Evolutionary conservation across 305 asterid genomes (phyloP).

Genomic region (Fraxinus ornus): DNA sequence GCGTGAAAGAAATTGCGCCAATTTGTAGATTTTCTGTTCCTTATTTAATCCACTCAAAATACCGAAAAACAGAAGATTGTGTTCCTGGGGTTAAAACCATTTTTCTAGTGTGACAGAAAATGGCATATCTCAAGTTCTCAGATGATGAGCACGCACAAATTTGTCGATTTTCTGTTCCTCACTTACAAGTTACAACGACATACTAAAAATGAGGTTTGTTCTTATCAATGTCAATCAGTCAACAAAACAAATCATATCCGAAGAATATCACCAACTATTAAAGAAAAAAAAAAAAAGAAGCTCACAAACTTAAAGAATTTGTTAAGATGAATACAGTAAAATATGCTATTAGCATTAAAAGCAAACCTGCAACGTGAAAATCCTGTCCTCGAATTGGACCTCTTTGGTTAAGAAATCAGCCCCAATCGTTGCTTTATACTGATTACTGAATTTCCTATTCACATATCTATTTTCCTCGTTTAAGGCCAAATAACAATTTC

Average conservation of each 20-base stretch:
- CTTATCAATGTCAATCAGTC: not conserved
- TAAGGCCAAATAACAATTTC: slow-evolving; percentile 26
- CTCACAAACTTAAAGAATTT: not conserved
- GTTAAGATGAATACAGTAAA: not conserved
- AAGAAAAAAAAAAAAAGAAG: too few relatives aligned
- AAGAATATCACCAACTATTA: not conserved
- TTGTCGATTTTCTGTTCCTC: not conserved
- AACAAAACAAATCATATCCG: not conserved
- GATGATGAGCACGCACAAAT: not conserved
- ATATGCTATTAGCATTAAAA: not conserved
- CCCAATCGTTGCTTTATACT: slow-evolving; percentile 81
- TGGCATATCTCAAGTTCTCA: not conserved
- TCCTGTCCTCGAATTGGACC: slow-evolving; percentile 67
- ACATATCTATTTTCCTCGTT: slow-evolving; percentile 54
- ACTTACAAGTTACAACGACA: not conserved
- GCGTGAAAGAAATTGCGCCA: not conserved
- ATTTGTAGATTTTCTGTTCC: not conserved
- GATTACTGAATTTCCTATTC: slow-evolving; percentile 68
- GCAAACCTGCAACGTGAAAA: slow-evolving; percentile 66
- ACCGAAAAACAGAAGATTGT: not conserved
- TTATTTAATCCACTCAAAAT: not conserved
- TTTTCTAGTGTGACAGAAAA: not conserved
- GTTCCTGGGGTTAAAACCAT: not conserved
- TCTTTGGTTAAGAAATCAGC: slow-evolving; percentile 87
- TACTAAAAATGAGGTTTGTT: not conserved